Conservation (phyloP, 768 basidiomycete genomes). For the Hydnum rufescens region DNA sequence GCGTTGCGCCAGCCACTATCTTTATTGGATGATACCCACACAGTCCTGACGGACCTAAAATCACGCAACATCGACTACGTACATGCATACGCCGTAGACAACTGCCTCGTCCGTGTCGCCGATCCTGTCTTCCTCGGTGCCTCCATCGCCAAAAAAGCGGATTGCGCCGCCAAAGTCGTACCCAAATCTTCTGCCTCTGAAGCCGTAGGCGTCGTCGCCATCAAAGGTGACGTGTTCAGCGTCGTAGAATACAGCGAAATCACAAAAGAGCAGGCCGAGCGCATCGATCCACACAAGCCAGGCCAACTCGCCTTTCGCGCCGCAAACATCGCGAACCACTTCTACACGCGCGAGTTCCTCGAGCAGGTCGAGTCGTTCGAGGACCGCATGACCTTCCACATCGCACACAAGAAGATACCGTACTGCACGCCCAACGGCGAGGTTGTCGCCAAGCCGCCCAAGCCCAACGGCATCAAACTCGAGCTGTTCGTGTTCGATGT, state of each 20-base stretch:
- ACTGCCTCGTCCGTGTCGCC: slow-evolving; percentile 92
- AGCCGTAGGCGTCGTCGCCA: slow-evolving; percentile 86
- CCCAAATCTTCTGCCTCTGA: slow-evolving; percentile 74
- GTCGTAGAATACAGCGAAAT: slow-evolving; percentile 99
- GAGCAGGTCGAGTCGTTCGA: slow-evolving; percentile 64
- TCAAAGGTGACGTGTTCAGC: slow-evolving; percentile 61
- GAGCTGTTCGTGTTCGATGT: slow-evolving; percentile 99
- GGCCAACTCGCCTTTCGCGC: slow-evolving; percentile 81
- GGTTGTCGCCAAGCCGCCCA: slow-evolving; percentile 44
- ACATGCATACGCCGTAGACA: slow-evolving; percentile 95
- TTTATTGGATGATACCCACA: slow-evolving; percentile 33
- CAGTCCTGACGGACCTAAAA: slow-evolving; percentile 69
- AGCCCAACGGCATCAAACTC: slow-evolving; percentile 98
- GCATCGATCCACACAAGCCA: slow-evolving; percentile 34
- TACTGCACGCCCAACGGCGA: slow-evolving; percentile 42
- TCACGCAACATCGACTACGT: slow-evolving; percentile 65
- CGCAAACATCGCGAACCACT: slow-evolving; percentile 95
- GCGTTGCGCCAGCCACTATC: slow-evolving; percentile 68
- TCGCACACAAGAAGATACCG: slow-evolving; percentile 94
- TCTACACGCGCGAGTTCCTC: slow-evolving; percentile 80
- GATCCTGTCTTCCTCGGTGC: slow-evolving; percentile 96
- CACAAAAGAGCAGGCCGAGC: slow-evolving; percentile 65
- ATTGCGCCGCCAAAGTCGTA: slow-evolving; percentile 92
- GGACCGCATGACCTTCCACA: slow-evolving; percentile 82
- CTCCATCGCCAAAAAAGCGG: slow-evolving; percentile 70